Base-by-base conservation (phyloP, 2,329 filamentous ascomycete species). In the Cytospora paraplurivora region DNA sequence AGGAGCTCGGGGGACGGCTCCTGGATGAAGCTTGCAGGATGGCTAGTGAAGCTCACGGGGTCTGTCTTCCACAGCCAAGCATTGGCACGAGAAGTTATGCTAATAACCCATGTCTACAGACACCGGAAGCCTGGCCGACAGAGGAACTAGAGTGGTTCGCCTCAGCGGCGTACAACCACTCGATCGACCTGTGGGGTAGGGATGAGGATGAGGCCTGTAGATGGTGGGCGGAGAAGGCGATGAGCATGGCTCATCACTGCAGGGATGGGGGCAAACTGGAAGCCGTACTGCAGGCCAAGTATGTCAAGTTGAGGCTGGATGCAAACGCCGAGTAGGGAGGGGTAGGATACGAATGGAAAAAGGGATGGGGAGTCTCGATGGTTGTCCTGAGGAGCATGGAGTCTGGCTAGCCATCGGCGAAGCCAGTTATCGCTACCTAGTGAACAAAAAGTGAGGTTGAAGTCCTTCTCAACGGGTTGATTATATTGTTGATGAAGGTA, bases 91-190 rank as follows among this genome's bases (percentile, higher is more conserved):
- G 7, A 12, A 32, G n/a, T 1, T 72, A 6, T 15, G 33, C 34
- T 33, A 8, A 54, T 64, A 17, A 63, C 33, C n/a, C 33, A 11
- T 21, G 19, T 4, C 15, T 13, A 44, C 35, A 66, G 64, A 64
- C 61, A 27, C 53, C 64, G 15, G 61, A 57, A 17, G 56, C 76
- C 1, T 91, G 91, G 71, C 90, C 91, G 0, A 69, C 77, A 0
- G 81, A 84, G 4, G 91, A 95, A 71, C 76, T 93, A 1, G 88
- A 92, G 70, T 95, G 90, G 88, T 82, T 95, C n/a, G 85, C 86
- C 0, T 84, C 85, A 1, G 85, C 82, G 7, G 78, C 84, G 0
- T 92, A 90, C 73, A 93, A 93, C 68, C 86, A 87, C 65, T 87
- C 84, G 0, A 78, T 92, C 6, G 89, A 93, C 69, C 79, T 85